phyloP scores from a whole-genome alignment of 1,284 basidiomycete species.

The Inonotus hispidus region DNA sequence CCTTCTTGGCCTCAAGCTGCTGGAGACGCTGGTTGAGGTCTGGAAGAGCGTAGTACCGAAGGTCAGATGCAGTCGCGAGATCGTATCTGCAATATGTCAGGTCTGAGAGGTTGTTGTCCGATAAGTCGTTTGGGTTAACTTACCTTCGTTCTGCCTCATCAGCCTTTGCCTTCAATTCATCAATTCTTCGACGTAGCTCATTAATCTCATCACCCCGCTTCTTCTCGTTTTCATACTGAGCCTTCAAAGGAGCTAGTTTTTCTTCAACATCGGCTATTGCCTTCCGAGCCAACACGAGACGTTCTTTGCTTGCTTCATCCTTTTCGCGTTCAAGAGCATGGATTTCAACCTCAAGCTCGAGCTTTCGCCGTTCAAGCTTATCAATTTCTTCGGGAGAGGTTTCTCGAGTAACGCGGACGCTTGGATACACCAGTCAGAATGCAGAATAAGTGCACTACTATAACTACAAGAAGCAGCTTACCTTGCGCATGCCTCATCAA shows the following conservation, averaged over 20 bases:
- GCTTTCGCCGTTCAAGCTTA: constrained; percentile 85
- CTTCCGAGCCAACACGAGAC: constrained; percentile 74
- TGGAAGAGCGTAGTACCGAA: constrained; percentile 91
- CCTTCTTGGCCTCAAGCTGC: constrained; percentile 68
- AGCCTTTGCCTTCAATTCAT: constrained; percentile 88
- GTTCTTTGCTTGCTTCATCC: constrained; percentile 86
- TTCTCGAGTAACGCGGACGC: constrained; percentile 90
- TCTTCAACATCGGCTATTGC: constrained; percentile 87
- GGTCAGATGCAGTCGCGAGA: constrained; percentile 82
- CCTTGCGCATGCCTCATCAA: constrained; percentile 92
- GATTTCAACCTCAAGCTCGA: constrained; percentile 94
- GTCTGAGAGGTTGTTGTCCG: constrained; percentile 7
- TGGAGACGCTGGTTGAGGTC: constrained; percentile 79
- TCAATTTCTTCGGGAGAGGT: constrained; percentile 95
- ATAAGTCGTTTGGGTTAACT: constrained; percentile 24
- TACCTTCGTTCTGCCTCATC: constrained; percentile 90
- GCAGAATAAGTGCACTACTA: constrained; percentile 19
- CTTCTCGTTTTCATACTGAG: constrained; percentile 90
- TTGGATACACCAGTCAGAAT: constrained; percentile 24
- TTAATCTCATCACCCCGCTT: constrained; percentile 83
- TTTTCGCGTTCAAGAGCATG: constrained; percentile 94
- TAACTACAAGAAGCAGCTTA: constrained; percentile 30
- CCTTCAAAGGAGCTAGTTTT: constrained; percentile 82
- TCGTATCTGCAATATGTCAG: constrained; percentile 49
- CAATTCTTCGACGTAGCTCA: constrained; percentile 76